A percentile compares a stretch with the other conserved stretches of the same genome.
These are phyloP conservation scores for Bryoglossum gracile DNA, from an alignment of 495 filamentous ascomycete genomes.

Conservation along the genomic window DNA sequence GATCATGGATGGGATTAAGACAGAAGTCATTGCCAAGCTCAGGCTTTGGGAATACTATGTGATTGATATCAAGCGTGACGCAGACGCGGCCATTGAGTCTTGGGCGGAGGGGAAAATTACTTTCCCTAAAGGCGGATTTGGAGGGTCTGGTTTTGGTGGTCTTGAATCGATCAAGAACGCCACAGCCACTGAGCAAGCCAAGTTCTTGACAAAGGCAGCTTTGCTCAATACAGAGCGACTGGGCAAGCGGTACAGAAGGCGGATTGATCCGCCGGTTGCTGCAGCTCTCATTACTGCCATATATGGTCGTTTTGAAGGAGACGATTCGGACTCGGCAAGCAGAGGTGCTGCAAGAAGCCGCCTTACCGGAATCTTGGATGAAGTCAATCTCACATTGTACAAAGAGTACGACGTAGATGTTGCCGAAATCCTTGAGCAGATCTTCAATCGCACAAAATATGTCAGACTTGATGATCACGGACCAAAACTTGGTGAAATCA, in stretches of 20 bases:
- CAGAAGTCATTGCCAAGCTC: conserved; percentile 65
- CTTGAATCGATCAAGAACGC: conserved; percentile 50
- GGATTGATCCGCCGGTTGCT: conserved; percentile 55
- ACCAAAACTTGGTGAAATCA: conserved; percentile 78
- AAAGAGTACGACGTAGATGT: conserved; percentile 82
- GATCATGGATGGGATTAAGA: conserved; percentile 79
- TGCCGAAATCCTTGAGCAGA: conserved; percentile 74
- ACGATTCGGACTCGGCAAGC: conserved; percentile 35
- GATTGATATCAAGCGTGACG: conserved; percentile 67
- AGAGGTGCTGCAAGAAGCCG: conserved; percentile 40
- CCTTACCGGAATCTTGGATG: conserved; percentile 61
- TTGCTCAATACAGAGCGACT: conserved; percentile 63
- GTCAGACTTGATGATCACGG: conserved; percentile 84
- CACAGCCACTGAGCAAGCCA: conserved; percentile 52
- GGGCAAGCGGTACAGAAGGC: conserved; percentile 68
- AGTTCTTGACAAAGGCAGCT: conserved; percentile 48
- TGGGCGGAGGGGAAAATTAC: conserved; percentile 56
- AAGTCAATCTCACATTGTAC: conserved; percentile 82
- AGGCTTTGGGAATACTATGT: conserved; percentile 92
- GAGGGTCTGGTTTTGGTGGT: conserved; percentile 36
- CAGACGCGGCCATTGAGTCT: conserved; percentile 55
- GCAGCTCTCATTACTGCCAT: conserved; percentile 63
- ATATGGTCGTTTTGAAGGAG: conserved; percentile 58
- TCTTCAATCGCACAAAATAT: conserved; percentile 93
- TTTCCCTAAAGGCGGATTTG: conserved; percentile 38